Percentiles rank a stretch among this genome's conserved stretches.
These are phyloP conservation scores for Aureobasidium musti DNA, from an alignment of 2,329 filamentous ascomycete genomes.

Conservation along the genomic window DNA sequence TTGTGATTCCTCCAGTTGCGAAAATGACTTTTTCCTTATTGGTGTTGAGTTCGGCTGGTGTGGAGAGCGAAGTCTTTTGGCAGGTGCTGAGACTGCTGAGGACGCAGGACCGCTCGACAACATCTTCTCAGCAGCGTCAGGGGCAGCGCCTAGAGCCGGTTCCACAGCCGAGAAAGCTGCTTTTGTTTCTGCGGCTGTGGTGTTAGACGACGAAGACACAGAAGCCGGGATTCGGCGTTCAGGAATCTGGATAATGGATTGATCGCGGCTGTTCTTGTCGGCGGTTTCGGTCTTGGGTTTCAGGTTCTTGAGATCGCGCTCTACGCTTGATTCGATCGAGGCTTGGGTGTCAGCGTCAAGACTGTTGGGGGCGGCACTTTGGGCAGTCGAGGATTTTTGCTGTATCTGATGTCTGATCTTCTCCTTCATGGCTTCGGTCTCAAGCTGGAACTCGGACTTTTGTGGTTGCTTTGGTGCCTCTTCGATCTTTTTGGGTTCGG, in stretches of 20 bases:
- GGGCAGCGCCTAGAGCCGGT: not conserved
- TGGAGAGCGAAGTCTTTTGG: conserved; percentile 7
- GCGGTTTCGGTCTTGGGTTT: conserved; percentile 39
- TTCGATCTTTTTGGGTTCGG: conserved; percentile 13
- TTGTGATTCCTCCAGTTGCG: conserved; percentile 89
- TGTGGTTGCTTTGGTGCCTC: conserved; percentile 5
- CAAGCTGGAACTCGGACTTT: conserved; percentile 24
- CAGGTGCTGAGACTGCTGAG: not conserved
- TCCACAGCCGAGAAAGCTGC: conserved; percentile 5
- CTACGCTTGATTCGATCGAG: conserved; percentile 34
- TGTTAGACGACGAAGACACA: not conserved
- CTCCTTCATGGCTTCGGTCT: conserved; percentile 7
- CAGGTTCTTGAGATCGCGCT: conserved; percentile 39
- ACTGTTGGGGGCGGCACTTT: conserved; percentile 10
- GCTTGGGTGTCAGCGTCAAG: conserved; percentile 19
- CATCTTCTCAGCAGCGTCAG: not conserved
- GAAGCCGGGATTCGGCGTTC: conserved; percentile 34
- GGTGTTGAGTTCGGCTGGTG: conserved; percentile 27
- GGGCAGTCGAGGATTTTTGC: not conserved
- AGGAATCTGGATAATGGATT: conserved; percentile 40
- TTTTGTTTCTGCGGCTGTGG: conserved; percentile 5
- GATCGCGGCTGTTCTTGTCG: conserved; percentile 37
- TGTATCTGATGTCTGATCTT: conserved; percentile 7
- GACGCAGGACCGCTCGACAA: not conserved
- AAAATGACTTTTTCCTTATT: conserved; percentile 75